phyloP scores from a whole-genome alignment of 75 land plant genomes.

The Isoetes taiwanensis region DNA sequence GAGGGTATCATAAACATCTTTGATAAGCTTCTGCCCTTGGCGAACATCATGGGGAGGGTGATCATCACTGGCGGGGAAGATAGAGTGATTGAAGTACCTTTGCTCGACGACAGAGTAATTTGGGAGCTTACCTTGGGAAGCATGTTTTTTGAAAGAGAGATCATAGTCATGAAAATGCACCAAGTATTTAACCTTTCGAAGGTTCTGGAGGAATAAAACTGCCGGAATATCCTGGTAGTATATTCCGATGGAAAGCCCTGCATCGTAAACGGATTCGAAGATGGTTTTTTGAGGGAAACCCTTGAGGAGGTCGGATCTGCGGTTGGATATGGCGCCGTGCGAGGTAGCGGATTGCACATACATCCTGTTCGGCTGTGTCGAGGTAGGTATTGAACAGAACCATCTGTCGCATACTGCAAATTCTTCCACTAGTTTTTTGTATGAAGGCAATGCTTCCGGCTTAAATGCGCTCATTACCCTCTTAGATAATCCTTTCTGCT shows the following conservation, averaged over 20 bases:
- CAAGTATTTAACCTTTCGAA: conserved; percentile 53
- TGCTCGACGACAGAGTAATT: conserved; percentile 80
- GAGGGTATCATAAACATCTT: conserved; percentile 82
- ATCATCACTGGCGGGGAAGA: conserved; percentile 74
- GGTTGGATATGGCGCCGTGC: conserved; percentile 12
- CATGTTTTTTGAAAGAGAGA: conserved; percentile 47
- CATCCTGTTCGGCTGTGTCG: conserved; percentile 23
- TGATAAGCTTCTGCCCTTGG: conserved; percentile 60
- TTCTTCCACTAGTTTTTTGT: conserved; percentile 5
- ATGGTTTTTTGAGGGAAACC: conserved; percentile 39
- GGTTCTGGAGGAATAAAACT: conserved; percentile 44
- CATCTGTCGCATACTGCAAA: conserved; percentile 19
- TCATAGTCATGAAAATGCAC: conserved; percentile 45
- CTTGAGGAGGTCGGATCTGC: neutral
- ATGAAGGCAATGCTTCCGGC: conserved; percentile 13
- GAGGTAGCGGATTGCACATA: conserved; percentile 27
- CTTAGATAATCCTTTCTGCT: conserved; percentile 5
- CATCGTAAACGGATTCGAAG: conserved; percentile 66
- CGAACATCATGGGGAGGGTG: conserved; percentile 91
- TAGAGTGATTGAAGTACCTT: conserved; percentile 48
- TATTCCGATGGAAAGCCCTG: conserved; percentile 57
- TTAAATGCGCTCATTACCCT: conserved; percentile 20
- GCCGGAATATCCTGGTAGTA: conserved; percentile 94
- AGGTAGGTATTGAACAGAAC: conserved; percentile 19
- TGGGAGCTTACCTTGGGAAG: conserved; percentile 51